phyloP scores from a whole-genome alignment of 345 rosid species.

The Cardamine chenopodiifolia region DNA sequence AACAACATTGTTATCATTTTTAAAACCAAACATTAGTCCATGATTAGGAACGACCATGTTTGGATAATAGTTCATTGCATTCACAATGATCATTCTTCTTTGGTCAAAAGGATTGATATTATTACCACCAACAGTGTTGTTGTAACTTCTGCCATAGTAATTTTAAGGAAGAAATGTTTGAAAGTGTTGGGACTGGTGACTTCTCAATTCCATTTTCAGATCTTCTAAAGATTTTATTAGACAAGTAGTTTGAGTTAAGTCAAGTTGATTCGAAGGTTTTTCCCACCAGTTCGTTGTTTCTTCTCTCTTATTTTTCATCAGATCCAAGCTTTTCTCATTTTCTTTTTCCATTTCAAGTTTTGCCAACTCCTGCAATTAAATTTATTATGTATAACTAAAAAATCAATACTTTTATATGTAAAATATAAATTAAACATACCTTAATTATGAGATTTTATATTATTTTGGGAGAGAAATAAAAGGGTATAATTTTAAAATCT shows the following conservation, averaged over 20 bases:
- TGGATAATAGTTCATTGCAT: not conserved
- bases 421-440: not conserved
- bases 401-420: not conserved
- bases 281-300: conserved; percentile 54
- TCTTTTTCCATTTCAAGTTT: conserved; percentile 49
- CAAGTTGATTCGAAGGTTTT: conserved; percentile 46
- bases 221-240: conserved; percentile 42
- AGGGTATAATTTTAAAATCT: too few species aligned
- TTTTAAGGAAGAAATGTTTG: not conserved
- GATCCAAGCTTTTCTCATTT: conserved; percentile 44
- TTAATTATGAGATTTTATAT: not conserved
- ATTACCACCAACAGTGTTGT: not conserved
- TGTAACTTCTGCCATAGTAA: not conserved
- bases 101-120: not conserved
- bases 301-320: conserved; percentile 28
- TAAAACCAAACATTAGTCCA: not conserved
- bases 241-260: conserved; percentile 38
- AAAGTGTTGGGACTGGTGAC: conserved; percentile 15
- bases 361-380: not conserved
- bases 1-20: not conserved
- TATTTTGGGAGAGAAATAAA: too few species aligned
- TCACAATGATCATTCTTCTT: not conserved
- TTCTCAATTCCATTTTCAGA: conserved; percentile 41
- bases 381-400: not conserved
- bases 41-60: not conserved